Base-by-base conservation (phyloP, 2,329 filamentous ascomycete genomes). In the Cytospora chrysosperma region DNA sequence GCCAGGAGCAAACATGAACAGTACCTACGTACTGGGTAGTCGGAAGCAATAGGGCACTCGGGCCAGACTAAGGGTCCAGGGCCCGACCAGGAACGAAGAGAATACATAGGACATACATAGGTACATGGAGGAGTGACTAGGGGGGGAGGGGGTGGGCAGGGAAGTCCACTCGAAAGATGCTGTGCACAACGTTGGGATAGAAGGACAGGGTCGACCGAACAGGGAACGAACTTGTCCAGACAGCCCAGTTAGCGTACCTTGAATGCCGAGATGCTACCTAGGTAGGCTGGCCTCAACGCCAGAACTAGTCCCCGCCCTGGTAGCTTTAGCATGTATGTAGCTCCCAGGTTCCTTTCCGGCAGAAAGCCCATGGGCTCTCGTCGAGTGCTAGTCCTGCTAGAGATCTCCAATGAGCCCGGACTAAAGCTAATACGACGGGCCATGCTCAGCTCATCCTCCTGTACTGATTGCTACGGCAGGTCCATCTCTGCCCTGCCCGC, bases 271-370 rank as follows among this genome's bases (percentile, higher is more conserved):
- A 40, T 40, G 17, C 17, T 19, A n/a, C n/a, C n/a, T n/a, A n/a
- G n/a, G n/a, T n/a, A n/a, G 34, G 34, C 15, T 15, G 15, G 34
- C 34, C 34, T 60, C 34, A 34, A 43, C 50, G 58, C 58, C 58
- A 60, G n/a, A 60, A 60, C 53, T 60, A 60, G 58, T 30, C 58
- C 58, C 58, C 58, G 58, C 58, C 21, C 58, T 34, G 30, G 37
- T 32, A 27, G 19, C 49, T 59, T 28, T 19, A 9, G 40, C 47
- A 19, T 43, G 58, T 28, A 19, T 43, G 58, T 28, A 32, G 58
- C 24, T 26, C 26, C 50, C 27, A 54, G 53, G n/a, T 50, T 54
- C 50, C 50, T 54, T 26, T 54, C 50, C 50, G 28, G 32, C 32
- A 60, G 26, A 47, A 26, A 54, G 50, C 58, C 32, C 34, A 60